phyloP scores from a whole-genome alignment of 805 yeast genomes.

The Tetrapisispora namnaoensis region DNA sequence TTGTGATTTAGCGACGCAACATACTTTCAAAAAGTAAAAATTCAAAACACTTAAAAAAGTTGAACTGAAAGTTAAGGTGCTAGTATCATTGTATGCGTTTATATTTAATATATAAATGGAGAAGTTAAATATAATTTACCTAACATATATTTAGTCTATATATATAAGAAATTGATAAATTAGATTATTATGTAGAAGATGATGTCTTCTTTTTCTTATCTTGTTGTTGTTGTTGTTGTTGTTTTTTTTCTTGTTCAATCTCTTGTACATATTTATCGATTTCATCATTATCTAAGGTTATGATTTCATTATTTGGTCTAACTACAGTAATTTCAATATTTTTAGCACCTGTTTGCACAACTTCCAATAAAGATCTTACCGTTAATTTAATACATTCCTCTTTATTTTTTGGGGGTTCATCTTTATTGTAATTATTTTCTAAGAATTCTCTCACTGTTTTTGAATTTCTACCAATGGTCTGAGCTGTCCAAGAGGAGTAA shows the following conservation, averaged over 20 bases:
- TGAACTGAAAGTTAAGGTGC: too few relatives aligned
- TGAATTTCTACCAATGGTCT: slow-evolving; percentile 89
- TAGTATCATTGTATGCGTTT: background rate
- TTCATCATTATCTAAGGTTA: slow-evolving; percentile 55
- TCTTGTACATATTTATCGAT: slow-evolving; percentile 66
- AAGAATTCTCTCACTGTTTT: slow-evolving; percentile 92
- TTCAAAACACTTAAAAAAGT: background rate
- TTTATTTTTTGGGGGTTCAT: slow-evolving; percentile 44
- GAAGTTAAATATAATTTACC: background rate
- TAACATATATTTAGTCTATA: background rate
- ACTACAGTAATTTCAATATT: slow-evolving; percentile 89
- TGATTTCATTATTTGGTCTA: slow-evolving; percentile 55
- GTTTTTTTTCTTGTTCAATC: slow-evolving; percentile 78
- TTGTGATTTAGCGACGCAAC: background rate
- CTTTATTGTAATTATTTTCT: slow-evolving; percentile 71
- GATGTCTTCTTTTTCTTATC: slow-evolving; percentile 39
- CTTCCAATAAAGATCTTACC: slow-evolving; percentile 81
- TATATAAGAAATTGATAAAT: background rate
- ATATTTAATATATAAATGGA: background rate
- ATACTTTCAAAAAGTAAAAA: too few relatives aligned
- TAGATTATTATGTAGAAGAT: background rate
- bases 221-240: slow-evolving; percentile 74
- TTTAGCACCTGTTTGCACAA: slow-evolving; percentile 95
- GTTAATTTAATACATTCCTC: slow-evolving; percentile 71
- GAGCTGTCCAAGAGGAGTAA: slow-evolving; percentile 96